A percentile compares a stretch with the other conserved stretches of the same genome.
These are phyloP conservation scores for Nakaseomyces uthaithaninus DNA, from an alignment of 1,139 yeast genomes.

Conservation along the genomic window DNA sequence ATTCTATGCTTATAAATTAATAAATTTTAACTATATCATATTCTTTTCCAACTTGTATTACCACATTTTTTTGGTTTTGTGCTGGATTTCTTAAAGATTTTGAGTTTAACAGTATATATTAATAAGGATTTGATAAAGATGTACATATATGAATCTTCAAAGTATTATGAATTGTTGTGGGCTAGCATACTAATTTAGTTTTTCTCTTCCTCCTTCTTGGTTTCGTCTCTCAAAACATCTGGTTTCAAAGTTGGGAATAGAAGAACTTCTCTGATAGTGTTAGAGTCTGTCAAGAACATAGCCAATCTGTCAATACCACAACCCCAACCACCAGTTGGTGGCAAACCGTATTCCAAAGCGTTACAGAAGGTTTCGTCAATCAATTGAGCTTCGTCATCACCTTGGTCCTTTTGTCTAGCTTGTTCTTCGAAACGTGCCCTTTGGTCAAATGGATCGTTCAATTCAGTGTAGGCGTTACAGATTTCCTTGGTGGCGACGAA, in stretches of 20 bases:
- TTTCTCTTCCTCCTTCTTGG: slow-evolving; percentile 26
- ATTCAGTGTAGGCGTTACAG: slow-evolving; percentile 96
- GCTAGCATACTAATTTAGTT: background rate
- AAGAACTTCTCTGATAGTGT: slow-evolving; percentile 94
- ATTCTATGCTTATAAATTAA: background rate
- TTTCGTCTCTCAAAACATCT: slow-evolving; percentile 42
- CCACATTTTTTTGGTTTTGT: too few species aligned
- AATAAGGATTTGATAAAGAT: background rate
- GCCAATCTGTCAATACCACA: slow-evolving; percentile 98
- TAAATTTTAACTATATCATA: too few species aligned
- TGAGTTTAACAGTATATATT: too few species aligned
- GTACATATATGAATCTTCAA: background rate
- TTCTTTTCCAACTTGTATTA: too few species aligned
- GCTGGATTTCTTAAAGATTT: background rate
- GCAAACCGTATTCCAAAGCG: slow-evolving; percentile 96
- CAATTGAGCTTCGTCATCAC: slow-evolving; percentile 98
- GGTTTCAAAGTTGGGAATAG: slow-evolving; percentile 99
- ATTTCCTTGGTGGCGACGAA: slow-evolving; percentile 98
- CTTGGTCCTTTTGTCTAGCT: slow-evolving; percentile 96
- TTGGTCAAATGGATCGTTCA: slow-evolving; percentile 98
- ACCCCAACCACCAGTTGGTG: slow-evolving; percentile 99
- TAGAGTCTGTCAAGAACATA: slow-evolving; percentile 94
- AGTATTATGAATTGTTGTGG: background rate
- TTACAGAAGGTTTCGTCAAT: slow-evolving; percentile 95
- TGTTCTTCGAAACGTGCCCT: slow-evolving; percentile 97